Evolutionary conservation across 164 flowering plant species (phyloP).

Genomic region (Sedum album): DNA sequence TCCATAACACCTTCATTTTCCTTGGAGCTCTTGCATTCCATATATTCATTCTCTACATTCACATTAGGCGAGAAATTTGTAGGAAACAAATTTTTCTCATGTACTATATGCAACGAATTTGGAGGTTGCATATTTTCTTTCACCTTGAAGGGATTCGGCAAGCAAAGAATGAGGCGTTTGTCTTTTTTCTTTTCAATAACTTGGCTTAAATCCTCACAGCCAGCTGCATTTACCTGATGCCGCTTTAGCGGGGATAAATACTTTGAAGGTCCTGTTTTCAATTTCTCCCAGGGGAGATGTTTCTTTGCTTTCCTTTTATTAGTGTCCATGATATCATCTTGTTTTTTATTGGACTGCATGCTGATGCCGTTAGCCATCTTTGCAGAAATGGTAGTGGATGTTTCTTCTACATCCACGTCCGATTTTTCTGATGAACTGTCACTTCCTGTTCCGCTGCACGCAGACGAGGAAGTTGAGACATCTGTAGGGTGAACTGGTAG

Average conservation of each 20-base stretch:
- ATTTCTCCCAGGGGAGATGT: constrained; percentile 9
- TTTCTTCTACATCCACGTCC: constrained; percentile 14
- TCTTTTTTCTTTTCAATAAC: constrained; percentile 1
- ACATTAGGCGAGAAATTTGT: background rate
- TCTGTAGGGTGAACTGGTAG: constrained; percentile 10
- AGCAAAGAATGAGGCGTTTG: background rate
- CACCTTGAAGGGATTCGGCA: background rate
- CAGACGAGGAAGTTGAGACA: constrained; percentile 8
- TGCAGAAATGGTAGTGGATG: constrained; percentile 13
- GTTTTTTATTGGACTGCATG: background rate
- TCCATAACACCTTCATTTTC: constrained; percentile 7
- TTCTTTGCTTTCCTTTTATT: constrained; percentile 1
- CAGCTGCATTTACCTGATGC: background rate
- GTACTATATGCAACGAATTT: background rate
- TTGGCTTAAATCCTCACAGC: constrained; percentile 9
- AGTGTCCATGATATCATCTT: constrained; percentile 11
- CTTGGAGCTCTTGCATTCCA: constrained; percentile 1
- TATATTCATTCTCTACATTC: constrained; percentile 9
- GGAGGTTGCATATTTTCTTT: background rate
- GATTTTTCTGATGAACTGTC: constrained; percentile 14
- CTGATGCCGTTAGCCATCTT: constrained; percentile 8
- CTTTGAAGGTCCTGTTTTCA: constrained; percentile 9
- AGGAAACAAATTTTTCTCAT: background rate
- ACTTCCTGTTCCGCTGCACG: constrained; percentile 14
- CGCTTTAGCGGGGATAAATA: constrained; percentile 9